These are phyloP conservation scores for Dothistroma septosporum DNA, from an alignment of 2,329 filamentous ascomycete genomes.

Conservation along the genomic window DNA sequence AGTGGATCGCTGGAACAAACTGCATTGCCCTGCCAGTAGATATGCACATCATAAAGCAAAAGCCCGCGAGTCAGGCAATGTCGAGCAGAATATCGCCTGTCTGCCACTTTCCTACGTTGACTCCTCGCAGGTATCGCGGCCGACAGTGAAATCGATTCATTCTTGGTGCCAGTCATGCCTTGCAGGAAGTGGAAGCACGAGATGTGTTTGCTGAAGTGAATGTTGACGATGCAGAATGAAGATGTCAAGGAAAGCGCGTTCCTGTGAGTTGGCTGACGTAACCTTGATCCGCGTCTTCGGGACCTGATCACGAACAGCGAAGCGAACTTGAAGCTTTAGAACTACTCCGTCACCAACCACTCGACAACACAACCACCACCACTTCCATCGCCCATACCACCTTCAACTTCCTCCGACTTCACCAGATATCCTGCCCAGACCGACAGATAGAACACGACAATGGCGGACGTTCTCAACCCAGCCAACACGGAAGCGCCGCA, in stretches of 20 bases:
- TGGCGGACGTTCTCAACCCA: constrained; percentile 84
- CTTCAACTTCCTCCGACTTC: neutral
- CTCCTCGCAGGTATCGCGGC: too few relatives aligned
- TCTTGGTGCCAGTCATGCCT: too few relatives aligned
- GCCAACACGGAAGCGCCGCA: constrained; percentile 69
- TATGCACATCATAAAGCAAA: too few relatives aligned
- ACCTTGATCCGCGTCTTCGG: neutral
- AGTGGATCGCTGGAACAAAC: too few relatives aligned
- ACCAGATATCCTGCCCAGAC: neutral
- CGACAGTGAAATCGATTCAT: too few relatives aligned
- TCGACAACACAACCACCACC: neutral
- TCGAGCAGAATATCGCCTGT: too few relatives aligned
- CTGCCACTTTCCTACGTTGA: too few relatives aligned
- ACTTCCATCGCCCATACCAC: constrained; percentile 3
- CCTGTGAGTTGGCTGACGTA: neutral
- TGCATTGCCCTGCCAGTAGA: too few relatives aligned
- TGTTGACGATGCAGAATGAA: neutral
- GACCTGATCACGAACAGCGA: too few relatives aligned
- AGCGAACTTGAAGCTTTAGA: constrained; percentile 3
- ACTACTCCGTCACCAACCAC: neutral
- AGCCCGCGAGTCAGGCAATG: too few relatives aligned
- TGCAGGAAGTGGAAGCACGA: neutral
- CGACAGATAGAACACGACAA: constrained; percentile 38
- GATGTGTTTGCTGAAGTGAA: neutral
- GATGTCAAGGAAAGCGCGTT: neutral